Evolutionary conservation across 139 green algal species (phyloP).

Genomic region (Bryopsis sp.): DNA sequence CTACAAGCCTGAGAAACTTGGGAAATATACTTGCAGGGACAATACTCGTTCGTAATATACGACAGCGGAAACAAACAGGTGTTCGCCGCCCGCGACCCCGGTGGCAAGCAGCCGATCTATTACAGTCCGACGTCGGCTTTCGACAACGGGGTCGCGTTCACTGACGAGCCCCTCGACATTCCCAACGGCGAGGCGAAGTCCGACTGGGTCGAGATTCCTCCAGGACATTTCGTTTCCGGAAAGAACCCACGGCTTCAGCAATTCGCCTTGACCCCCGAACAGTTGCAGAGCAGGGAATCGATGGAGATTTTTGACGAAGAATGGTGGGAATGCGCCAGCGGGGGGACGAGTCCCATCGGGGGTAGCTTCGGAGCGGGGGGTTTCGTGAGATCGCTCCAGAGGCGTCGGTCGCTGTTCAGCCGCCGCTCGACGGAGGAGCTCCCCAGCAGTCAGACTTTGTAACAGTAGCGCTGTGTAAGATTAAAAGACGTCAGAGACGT

Average conservation of each 20-base stretch:
- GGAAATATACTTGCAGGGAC: conserved; percentile 53
- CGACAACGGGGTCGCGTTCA: conserved; percentile 36
- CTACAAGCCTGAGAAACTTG: no score
- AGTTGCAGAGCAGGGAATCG: conserved; percentile 35
- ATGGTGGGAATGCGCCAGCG: no score
- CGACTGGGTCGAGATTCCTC: conserved; percentile 50
- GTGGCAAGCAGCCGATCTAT: conserved; percentile 42
- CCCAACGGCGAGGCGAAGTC: conserved; percentile 16
- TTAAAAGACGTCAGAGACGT: no score
- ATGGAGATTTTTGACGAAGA: neutral
- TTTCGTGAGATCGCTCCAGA: no score
- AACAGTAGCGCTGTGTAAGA: no score
- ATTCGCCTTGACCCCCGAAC: conserved; percentile 60
- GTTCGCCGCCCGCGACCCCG: conserved; percentile 54
- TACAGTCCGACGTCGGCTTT: conserved; percentile 38
- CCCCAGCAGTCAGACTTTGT: no score
- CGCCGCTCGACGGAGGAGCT: no score
- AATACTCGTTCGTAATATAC: conserved; percentile 63
- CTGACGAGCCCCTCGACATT: conserved; percentile 28
- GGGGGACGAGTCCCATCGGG: no score
- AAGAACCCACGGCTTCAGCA: conserved; percentile 34
- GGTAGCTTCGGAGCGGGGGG: no score
- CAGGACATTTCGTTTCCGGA: conserved; percentile 54
- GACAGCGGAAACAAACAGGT: conserved; percentile 39
- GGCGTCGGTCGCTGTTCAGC: no score